Evolutionary conservation across 2,329 filamentous ascomycete species (phyloP), one percentile per base, ranked within the genome.

Genomic region (Lasiodiplodia sp.): DNA sequence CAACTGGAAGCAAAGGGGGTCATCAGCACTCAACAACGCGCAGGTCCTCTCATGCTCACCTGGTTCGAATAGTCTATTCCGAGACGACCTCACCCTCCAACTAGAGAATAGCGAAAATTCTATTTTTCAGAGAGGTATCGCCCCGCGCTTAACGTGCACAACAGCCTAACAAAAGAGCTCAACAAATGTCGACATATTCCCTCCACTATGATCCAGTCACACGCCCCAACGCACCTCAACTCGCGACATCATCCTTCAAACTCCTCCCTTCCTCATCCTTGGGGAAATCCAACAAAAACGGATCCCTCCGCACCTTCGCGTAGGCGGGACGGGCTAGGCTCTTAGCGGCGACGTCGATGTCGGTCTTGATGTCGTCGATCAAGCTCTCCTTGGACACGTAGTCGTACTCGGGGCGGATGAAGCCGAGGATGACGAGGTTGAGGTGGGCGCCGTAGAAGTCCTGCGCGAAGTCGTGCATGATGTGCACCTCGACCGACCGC

Each of bases 401-500:
- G 83, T 98, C 93, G 77, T 87, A 90, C 82, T 98, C 96, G 10
- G 93, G 91, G 66, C 96, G 87, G 71, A 99, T 94, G 79, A 93
- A 98, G 37, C 94, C 96, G 70, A 95, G 79, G 62, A 99, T 89
- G 28, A 94, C 80, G 18, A 98, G 83, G 52, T 93, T 90, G 84
- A 98, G 91, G 72, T 89, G 87, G 5, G 87, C 87, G 71, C 88
- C 92, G 82, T 98, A 98, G 79, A 99, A 99, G 78, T 98, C 94
- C 49, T 85, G 83, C 2, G 82, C 79, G 78, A 97, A 97, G 53
- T 85, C 79, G 76, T 93, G 90, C 80, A 99, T 87, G 67, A 99
- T 87, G 82, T 97, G 94, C 68, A 97, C 94, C 85, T 97, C 94
- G 77, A 96, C 94, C 71, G 88, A 93, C 71, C 93, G 90, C 57